Percentiles rank a stretch among this genome's conserved stretches.
phyloP scores from a whole-genome alignment of 2,329 filamentous ascomycete genomes.

The Pseudocercospora fijiensis region DNA sequence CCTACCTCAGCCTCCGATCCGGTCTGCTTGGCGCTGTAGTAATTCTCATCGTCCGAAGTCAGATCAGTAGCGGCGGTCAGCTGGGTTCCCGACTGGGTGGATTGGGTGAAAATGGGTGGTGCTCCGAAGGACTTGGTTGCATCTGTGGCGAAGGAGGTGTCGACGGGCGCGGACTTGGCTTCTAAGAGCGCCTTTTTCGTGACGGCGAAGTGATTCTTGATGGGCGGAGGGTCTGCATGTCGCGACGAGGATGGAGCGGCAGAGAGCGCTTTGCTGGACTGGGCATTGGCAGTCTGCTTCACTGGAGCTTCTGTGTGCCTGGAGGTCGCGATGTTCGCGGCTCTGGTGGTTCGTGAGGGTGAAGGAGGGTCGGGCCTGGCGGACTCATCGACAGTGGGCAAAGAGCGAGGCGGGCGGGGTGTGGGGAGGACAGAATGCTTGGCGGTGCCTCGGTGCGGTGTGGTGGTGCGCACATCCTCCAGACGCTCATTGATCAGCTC shows the following conservation, averaged over 20 bases:
- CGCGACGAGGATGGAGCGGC: neutral
- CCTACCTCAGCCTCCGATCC: neutral
- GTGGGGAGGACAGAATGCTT: neutral
- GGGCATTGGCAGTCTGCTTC: neutral
- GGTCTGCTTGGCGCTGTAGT: neutral
- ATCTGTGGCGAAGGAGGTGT: slow-evolving; percentile 2
- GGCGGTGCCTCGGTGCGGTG: neutral
- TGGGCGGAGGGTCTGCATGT: neutral
- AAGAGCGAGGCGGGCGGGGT: neutral
- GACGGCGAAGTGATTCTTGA: slow-evolving; percentile 9
- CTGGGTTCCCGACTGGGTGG: slow-evolving; percentile 2
- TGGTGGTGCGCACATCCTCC: neutral
- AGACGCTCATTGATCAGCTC: neutral
- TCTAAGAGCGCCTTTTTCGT: neutral
- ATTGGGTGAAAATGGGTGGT: slow-evolving; percentile 17
- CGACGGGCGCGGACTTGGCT: neutral
- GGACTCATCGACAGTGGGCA: neutral
- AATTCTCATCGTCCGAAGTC: slow-evolving; percentile 2
- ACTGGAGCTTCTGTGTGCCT: neutral
- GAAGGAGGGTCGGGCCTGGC: neutral
- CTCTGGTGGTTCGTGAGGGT: neutral
- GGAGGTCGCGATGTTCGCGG: neutral
- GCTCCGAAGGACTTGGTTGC: slow-evolving; percentile 18
- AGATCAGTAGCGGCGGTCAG: slow-evolving; percentile 23
- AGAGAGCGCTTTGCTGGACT: neutral